Evolutionary conservation across 163 green algal species (phyloP), one percentile per base, ranked within the genome.

Genomic region (Botryococcus braunii): DNA sequence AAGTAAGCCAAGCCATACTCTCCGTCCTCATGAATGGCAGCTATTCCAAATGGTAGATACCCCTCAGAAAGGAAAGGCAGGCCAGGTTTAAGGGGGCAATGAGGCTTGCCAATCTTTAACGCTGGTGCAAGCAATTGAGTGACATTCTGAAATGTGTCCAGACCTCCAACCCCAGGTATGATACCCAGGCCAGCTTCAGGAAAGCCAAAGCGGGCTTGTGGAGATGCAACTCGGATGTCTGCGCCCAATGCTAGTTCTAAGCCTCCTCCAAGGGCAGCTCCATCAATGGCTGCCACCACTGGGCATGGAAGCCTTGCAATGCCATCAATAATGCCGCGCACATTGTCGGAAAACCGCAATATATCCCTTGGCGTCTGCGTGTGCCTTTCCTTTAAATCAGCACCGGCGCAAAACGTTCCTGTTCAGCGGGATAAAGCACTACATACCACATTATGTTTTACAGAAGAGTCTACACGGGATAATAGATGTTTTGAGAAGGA

Each of bases 101-200:
- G n/a, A n/a, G n/a, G n/a, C n/a, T n/a, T n/a, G n/a, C n/a, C n/a
- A n/a, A n/a, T n/a, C n/a, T n/a, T n/a, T n/a, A n/a, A n/a, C n/a
- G n/a, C n/a, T n/a, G n/a, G n/a, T n/a, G n/a, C n/a, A n/a, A n/a
- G n/a, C n/a, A n/a, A n/a, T n/a, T n/a, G n/a, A n/a, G n/a, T n/a
- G n/a, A n/a, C n/a, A n/a, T n/a, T n/a, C n/a, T n/a, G n/a, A n/a
- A n/a, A n/a, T n/a, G n/a, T n/a, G n/a, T n/a, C n/a, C n/a, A 27
- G n/a, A 68, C 61, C 61, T 50, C 61, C 61, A n/a, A 68, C 61
- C 7, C 61, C 61, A 58, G 61, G 61, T 43, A 68, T 68, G 21
- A 68, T 68, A 29, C 61, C 61, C 27, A 68, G 40, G 39, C 61
- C 61, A 40, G 61, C 57, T 41, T 68, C 61, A 31, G 61, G 61